A percentile compares a stretch with the other conserved stretches of the same genome.
Evolutionary conservation across 129 eudicot species (phyloP).

Genomic region (Rutidosis leptorrhynchoides): DNA sequence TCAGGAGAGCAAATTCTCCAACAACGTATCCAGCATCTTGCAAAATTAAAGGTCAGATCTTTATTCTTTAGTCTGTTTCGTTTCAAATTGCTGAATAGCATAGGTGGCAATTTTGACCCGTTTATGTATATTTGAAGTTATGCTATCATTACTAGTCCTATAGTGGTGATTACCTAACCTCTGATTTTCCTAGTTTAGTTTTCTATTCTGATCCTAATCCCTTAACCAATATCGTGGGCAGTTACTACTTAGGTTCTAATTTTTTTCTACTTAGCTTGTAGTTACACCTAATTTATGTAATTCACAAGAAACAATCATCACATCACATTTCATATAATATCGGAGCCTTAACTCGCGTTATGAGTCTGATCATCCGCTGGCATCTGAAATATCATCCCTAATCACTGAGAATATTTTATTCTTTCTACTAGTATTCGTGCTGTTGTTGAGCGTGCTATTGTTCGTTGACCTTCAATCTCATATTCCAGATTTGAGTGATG

Average conservation of each 20-base stretch:
- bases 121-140: not conserved
- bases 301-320: not conserved
- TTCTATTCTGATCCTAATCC: no score
- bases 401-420: no score
- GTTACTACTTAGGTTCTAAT: not conserved
- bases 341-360: not conserved
- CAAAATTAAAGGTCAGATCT: conserved; percentile 68
- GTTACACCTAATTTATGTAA: not conserved
- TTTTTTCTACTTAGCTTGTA: not conserved
- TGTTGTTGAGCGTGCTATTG: no score
- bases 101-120: not conserved
- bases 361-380: not conserved
- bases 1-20: conserved; percentile 80
- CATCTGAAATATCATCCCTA: not conserved
- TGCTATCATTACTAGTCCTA: not conserved
- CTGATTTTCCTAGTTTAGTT: no score
- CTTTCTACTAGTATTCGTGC: no score
- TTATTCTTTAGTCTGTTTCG: not conserved
- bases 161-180: not conserved
- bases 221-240: not conserved
- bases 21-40: conserved; percentile 80
- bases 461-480: not conserved
- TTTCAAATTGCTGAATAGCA: not conserved
- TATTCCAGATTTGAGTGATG: not conserved
- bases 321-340: not conserved